Evolutionary conservation across 768 basidiomycete genomes (phyloP), one percentile per base, ranked within the genome.

Genomic region (Clavaria fumosa): DNA sequence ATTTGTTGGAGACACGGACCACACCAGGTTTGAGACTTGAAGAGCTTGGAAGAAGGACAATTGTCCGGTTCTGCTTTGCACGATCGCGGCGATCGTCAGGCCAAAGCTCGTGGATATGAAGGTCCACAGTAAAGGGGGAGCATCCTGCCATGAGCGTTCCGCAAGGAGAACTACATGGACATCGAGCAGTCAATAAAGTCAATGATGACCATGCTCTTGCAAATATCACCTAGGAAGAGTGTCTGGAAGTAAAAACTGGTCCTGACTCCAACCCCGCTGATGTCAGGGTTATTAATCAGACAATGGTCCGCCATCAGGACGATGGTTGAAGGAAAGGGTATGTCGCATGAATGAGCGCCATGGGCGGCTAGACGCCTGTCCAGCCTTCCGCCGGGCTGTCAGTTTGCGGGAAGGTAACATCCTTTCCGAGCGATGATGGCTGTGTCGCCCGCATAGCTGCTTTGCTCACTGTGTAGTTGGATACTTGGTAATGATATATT

Each of bases 41-140:
- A 64, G 45, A 4, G 55, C 63, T 48, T 66, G 60, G 35, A 59
- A 56, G 21, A 64, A 45, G 0, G 62, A 57, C 14, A 64, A 49
- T n/a, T 54, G 39, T 3, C 38, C 36, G 12, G 52, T 46, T 11
- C 23, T 30, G 23, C 50, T 42, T 36, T 57, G 57, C 7, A 59
- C 54, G 14, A 61, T 45, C 4, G 64, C 60, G 27, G 63, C 56
- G 14, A 64, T 47, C 5, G 55, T 58, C 1, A 64, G 49, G 10
- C 63, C 62, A 40, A 58, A 57, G 39, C 55, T 61, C 5, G 61
- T 63, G 12, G 56, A 53, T 23, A 59, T 61, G 31, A 63, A 61
- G n/a, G 63, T 61, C 60, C 63, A 66, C 5, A 66, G 38, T 0
- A 62, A 54, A 37, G 50, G 52, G 3, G 60, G 57, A 14, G 62